Conservation (phyloP, 352 stramenopile species). For the Pythium brassicae region DNA sequence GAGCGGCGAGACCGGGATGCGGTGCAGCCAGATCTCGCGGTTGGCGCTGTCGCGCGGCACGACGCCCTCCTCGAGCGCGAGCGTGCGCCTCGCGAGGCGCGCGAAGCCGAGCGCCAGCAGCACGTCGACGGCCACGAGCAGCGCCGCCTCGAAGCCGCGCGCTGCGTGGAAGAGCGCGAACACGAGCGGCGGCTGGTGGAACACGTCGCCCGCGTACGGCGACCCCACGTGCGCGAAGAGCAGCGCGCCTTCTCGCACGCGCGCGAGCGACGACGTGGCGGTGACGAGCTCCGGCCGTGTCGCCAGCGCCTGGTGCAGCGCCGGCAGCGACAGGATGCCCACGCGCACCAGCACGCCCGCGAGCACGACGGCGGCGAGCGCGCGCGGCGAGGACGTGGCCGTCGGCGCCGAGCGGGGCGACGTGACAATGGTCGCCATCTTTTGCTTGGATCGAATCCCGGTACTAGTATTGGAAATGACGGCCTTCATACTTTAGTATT, state of each 20-base stretch:
- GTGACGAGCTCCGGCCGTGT: constrained; percentile 65
- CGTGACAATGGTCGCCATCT: background rate
- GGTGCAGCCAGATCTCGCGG: constrained; percentile 67
- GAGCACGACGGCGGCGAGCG: constrained; percentile 18
- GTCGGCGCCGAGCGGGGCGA: background rate
- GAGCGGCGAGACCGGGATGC: constrained; percentile 67
- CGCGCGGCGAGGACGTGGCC: constrained; percentile 1
- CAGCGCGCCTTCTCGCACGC: constrained; percentile 56
- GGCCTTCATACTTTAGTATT: too few relatives aligned
- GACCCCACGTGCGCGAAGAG: constrained; percentile 41
- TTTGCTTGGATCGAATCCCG: background rate
- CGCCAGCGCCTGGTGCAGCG: constrained; percentile 33
- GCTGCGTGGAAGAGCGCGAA: constrained; percentile 54
- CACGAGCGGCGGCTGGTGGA: constrained; percentile 78
- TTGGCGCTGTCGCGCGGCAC: constrained; percentile 22
- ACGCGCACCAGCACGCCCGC: constrained; percentile 33
- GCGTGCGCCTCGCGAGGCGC: constrained; percentile 39
- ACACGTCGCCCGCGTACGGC: constrained; percentile 75
- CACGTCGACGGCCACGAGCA: constrained; percentile 56
- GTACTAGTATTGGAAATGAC: too few relatives aligned
- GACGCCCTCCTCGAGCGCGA: constrained; percentile 45
- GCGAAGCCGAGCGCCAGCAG: constrained; percentile 54
- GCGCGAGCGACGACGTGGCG: constrained; percentile 51
- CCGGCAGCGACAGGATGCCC: constrained; percentile 29
- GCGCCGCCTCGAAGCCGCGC: constrained; percentile 23